Percentiles rank a stretch among this genome's conserved stretches.
phyloP scores from a whole-genome alignment of 202 grass and related monocot species.

The Elaeis oleifera region DNA sequence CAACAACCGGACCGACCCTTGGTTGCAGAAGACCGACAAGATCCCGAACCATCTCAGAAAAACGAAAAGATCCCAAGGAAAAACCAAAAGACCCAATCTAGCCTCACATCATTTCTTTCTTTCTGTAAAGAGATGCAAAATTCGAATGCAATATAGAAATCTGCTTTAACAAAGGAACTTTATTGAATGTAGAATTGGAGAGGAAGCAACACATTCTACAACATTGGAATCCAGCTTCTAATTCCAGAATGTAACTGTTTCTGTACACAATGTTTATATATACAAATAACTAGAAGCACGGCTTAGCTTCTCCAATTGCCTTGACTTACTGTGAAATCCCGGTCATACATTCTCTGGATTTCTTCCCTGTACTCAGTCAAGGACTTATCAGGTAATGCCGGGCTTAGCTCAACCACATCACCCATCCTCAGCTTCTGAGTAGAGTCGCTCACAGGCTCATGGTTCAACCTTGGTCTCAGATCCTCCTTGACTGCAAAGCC shows the following conservation, averaged over 20 bases:
- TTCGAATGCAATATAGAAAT: too few relatives aligned
- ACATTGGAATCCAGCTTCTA: too few relatives aligned
- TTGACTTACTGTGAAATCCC: conserved; percentile 17
- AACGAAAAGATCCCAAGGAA: too few relatives aligned
- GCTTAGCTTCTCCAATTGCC: conserved; percentile 12
- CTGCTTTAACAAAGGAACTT: too few relatives aligned
- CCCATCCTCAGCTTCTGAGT: conserved; percentile 48
- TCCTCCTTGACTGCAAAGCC: conserved; percentile 18
- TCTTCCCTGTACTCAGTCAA: conserved; percentile 28
- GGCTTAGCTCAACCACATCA: conserved; percentile 44
- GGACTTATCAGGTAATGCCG: conserved; percentile 27
- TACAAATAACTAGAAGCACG: conserved; percentile 15
- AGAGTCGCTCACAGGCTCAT: conserved; percentile 25
- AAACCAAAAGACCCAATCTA: too few relatives aligned
- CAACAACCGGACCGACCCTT: too few relatives aligned
- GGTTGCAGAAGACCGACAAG: too few relatives aligned
- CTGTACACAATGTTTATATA: conserved; percentile 1
- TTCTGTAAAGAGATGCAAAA: too few relatives aligned
- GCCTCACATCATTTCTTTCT: too few relatives aligned
- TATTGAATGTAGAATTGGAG: too few relatives aligned
- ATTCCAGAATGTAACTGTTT: not conserved
- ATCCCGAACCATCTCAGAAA: too few relatives aligned
- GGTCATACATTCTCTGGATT: conserved; percentile 34
- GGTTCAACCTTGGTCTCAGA: conserved; percentile 35
- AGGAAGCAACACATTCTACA: too few relatives aligned